Base-by-base conservation (phyloP, 163 green algal species). In the Trebouxia gelatinosa region DNA sequence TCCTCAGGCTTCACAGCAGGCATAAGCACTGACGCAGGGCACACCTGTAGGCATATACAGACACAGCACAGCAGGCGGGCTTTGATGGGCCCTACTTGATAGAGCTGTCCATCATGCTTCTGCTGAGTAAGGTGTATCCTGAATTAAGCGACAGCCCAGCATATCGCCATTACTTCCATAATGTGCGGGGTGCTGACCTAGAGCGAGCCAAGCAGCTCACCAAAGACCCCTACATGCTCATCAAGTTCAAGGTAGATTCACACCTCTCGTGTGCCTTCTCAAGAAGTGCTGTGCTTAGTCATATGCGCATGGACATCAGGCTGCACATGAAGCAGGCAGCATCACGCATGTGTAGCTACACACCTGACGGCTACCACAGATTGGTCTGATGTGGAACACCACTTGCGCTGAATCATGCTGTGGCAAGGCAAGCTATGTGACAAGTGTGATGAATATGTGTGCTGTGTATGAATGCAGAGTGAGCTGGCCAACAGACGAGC, bases 171-270 rank as follows among this genome's bases (percentile, higher is more conserved):
- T 74, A 78, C 50, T 83, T 85, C 39, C 35, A 82, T 13, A 77
- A 85, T 39, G 61, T 85, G 5, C 34, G 68, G 37, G 43, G 75
- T 39, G 21, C 81, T 64, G 81, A 85, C 32, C 70, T 83, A 29
- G 61, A 82, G 59, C 77, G 67, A 11, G 81, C 77, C 0, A 65
- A 59, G 3, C 70, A 85, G 77, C 76, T 84, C 39, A 62, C 81
- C 31, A 62, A 72, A 13, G 77, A 85, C 77, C 81, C 77, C 51
- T 83, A 85, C 70, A 75, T 85, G 81, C 77, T 83, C 35, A 77
- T 70, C 35, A 85, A 85, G 81, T 85, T 85, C 77, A 80, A 78
- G 70, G 70, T 68, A 29, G 66, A n/a, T n/a, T n/a, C n/a, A n/a
- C n/a, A n/a, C n/a, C n/a, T n/a, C n/a, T n/a, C n/a, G n/a, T n/a